Conservation (phyloP, 768 basidiomycete genomes). For the Clitopilus hobsonii region DNA sequence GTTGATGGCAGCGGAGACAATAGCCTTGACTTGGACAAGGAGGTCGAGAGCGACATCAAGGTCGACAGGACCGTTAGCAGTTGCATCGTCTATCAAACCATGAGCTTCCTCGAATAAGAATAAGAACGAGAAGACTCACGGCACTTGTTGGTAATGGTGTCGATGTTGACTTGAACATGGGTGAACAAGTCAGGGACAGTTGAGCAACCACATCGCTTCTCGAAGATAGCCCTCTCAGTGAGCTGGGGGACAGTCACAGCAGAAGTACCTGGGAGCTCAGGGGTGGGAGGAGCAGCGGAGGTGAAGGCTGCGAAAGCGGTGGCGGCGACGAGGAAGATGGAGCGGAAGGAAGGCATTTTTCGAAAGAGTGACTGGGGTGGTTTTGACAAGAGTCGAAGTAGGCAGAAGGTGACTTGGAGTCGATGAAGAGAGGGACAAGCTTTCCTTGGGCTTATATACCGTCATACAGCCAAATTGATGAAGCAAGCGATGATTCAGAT, state of each 20-base stretch:
- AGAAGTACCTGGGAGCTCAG: not conserved
- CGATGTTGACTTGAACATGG: not conserved
- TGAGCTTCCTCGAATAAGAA: not conserved
- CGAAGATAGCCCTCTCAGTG: not conserved
- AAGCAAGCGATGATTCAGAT: not conserved
- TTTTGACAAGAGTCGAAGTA: not conserved
- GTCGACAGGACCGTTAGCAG: not conserved
- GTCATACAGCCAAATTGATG: not conserved
- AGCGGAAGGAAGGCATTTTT: slow-evolving; percentile 3
- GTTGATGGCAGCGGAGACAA: not conserved
- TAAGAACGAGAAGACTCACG: not conserved
- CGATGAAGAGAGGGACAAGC: not conserved
- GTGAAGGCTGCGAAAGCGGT: slow-evolving; percentile 2
- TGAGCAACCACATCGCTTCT: not conserved
- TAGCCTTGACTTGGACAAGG: not conserved
- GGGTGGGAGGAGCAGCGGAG: not conserved
- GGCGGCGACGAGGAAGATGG: slow-evolving; percentile 2
- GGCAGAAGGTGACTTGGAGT: not conserved
- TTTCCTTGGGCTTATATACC: not conserved
- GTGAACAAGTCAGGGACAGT: not conserved
- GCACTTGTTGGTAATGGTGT: slow-evolving; percentile 1
- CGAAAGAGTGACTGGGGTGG: slow-evolving; percentile 1
- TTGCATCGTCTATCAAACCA: not conserved
- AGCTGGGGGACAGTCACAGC: not conserved
- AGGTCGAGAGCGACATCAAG: not conserved